These are phyloP conservation scores for Phylloporus scabripes DNA, from an alignment of 768 basidiomycete species.

Conservation along the genomic window DNA sequence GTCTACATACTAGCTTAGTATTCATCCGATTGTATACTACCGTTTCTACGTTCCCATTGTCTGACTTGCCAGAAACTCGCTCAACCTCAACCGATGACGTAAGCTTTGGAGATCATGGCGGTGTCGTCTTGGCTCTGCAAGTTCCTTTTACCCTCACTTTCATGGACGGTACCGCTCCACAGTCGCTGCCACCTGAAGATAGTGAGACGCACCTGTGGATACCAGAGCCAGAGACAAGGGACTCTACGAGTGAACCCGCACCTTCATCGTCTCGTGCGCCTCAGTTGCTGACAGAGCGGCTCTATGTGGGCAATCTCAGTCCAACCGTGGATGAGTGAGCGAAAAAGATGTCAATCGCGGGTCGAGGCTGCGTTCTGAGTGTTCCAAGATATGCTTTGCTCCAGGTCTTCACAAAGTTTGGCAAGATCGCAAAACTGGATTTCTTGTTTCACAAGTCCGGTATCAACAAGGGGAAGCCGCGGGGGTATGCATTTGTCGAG, in stretches of 20 bases:
- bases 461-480: slow-evolving; percentile 80
- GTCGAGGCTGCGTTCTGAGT: slow-evolving; percentile 9
- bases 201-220: slow-evolving; percentile 29
- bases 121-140: background rate
- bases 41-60: too few species aligned
- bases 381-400: slow-evolving; percentile 72
- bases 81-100: slow-evolving; percentile 16
- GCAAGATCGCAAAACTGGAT: slow-evolving; percentile 89
- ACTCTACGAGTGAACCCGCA: slow-evolving; percentile 12
- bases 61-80: too few species aligned
- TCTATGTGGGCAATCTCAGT: slow-evolving; percentile 89
- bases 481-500: slow-evolving; percentile 94
- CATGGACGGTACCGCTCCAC: slow-evolving; percentile 10
- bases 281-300: slow-evolving; percentile 55
- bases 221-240: slow-evolving; percentile 23
- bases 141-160: background rate
- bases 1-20: too few species aligned
- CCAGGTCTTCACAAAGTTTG: slow-evolving; percentile 87
- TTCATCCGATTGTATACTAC: background rate
- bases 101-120: slow-evolving; percentile 3
- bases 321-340: slow-evolving; percentile 82
- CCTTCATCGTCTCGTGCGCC: slow-evolving; percentile 25
- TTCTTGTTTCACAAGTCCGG: slow-evolving; percentile 95
- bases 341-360: background rate
- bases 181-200: background rate